Conservation (phyloP, 306 rosid genomes). For the Albizia julibrissin region DNA sequence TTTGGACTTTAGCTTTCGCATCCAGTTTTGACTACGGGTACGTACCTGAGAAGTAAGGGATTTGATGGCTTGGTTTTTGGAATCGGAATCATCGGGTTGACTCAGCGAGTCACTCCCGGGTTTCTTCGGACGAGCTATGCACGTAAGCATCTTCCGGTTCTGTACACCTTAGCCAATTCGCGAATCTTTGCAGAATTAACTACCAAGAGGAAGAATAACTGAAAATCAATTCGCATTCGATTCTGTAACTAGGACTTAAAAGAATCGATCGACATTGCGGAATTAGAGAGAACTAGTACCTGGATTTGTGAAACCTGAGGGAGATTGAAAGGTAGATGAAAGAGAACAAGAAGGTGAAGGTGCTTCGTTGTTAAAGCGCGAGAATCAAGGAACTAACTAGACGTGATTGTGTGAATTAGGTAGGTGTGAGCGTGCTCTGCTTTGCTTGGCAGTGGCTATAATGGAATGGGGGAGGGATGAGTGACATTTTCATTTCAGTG, state of each 20-base stretch:
- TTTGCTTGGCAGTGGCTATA: constrained; percentile 42
- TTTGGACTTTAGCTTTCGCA: neutral
- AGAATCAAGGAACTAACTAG: constrained; percentile 23
- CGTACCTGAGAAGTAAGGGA: constrained; percentile 83
- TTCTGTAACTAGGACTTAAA: neutral
- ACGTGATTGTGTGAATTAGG: constrained; percentile 1
- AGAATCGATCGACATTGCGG: constrained; percentile 18
- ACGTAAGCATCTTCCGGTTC: constrained; percentile 68
- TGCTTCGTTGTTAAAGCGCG: neutral
- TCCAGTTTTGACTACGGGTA: neutral
- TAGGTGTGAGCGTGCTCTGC: constrained; percentile 15
- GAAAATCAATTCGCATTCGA: constrained; percentile 1
- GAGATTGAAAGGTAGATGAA: neutral
- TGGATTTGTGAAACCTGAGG: neutral
- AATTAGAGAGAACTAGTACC: neutral
- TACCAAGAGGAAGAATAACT: neutral
- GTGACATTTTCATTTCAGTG: constrained; percentile 20
- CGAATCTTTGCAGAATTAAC: constrained; percentile 8
- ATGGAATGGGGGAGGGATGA: constrained; percentile 28
- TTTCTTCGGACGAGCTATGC: constrained; percentile 91
- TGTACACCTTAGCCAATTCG: neutral
- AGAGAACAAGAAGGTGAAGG: neutral
- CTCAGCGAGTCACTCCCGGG: constrained; percentile 61
- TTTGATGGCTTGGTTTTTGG: constrained; percentile 68
- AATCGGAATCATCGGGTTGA: constrained; percentile 66